Evolutionary conservation across 2,329 filamentous ascomycete genomes (phyloP).

Genomic region (Diaporthe citrichinensis): DNA sequence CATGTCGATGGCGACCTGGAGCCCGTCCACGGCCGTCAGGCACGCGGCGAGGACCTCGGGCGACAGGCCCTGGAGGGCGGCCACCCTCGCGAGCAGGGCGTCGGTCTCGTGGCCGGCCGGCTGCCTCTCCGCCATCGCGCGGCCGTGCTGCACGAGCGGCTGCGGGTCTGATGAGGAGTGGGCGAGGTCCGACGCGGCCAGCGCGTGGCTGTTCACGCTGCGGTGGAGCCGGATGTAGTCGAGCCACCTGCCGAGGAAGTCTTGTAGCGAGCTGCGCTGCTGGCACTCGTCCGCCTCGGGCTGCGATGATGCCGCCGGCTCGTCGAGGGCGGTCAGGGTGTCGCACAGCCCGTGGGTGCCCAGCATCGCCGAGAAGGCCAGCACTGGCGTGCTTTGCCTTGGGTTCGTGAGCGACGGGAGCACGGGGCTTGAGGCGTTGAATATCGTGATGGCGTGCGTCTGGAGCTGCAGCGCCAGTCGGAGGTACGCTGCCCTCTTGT

Average conservation of each 20-base stretch:
- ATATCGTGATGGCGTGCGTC: slow-evolving; percentile 49
- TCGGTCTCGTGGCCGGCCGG: slow-evolving; percentile 14
- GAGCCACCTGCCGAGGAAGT: slow-evolving; percentile 57
- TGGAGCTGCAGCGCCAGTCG: slow-evolving; percentile 50
- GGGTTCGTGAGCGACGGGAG: slow-evolving; percentile 46
- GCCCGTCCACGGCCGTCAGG: slow-evolving; percentile 22
- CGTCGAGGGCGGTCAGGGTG: slow-evolving; percentile 55
- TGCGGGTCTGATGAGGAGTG: slow-evolving; percentile 53
- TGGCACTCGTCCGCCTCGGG: neutral
- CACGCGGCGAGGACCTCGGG: slow-evolving; percentile 16
- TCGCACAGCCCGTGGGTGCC: slow-evolving; percentile 65
- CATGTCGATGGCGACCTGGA: slow-evolving; percentile 19
- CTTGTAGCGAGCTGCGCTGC: slow-evolving; percentile 20
- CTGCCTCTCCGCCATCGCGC: neutral
- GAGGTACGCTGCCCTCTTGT: slow-evolving; percentile 45
- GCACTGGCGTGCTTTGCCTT: slow-evolving; percentile 55
- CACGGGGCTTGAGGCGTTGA: slow-evolving; percentile 47
- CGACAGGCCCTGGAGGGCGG: slow-evolving; percentile 20
- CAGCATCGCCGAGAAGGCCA: slow-evolving; percentile 60
- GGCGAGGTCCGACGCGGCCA: slow-evolving; percentile 52
- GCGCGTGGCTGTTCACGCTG: slow-evolving; percentile 56
- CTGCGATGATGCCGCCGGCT: slow-evolving; percentile 52
- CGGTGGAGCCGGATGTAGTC: slow-evolving; percentile 58
- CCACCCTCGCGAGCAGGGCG: slow-evolving; percentile 6
- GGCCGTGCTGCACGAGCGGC: slow-evolving; percentile 42